Evolutionary conservation across 2,329 filamentous ascomycete species (phyloP), one percentile per base, ranked within the genome.

Genomic region (Tolypocladium guangdongense): DNA sequence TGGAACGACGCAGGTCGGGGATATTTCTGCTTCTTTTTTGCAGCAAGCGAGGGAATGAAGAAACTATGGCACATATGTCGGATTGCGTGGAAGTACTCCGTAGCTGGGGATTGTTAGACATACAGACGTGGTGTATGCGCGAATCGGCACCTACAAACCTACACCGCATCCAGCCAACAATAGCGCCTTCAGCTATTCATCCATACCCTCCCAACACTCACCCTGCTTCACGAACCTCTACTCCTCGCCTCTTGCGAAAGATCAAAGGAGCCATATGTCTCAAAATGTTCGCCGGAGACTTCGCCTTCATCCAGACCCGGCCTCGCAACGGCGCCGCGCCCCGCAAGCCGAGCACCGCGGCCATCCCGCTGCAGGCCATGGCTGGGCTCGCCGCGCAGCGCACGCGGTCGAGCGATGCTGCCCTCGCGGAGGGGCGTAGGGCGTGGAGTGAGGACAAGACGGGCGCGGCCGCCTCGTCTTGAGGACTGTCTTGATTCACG

Each of bases 261-360:
- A 24, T 24, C 2, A 7, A 14, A 14, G 12, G 20, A 36, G 14
- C 10, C 10, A 7, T 7, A 2, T 14, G 2, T 16, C 1, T 7
- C 20, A 14, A 14, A 1, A 67, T 67, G 65, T 67, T 66, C 52
- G 56, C 59, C 18, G 63, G 59, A 38, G 64, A 66, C 48, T 57
- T 67, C 30, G 37, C 58, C 20, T 60, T 59, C 55, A 59, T 67
- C 54, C 60, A 52, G 36, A 49, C 52, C 39, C 20, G 20, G 38
- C 20, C 39, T 7, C 20, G 39, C 39, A 41, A 24, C 20, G 20
- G 14, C 8, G 20, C 39, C 20, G 20, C 16, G 39, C 20, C 20
- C 8, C 39, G 20, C 12, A 24, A 16, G 39, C 24, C 20, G 20
- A 41, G 20, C 39, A 14, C 38, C 30, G 7, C 16, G 6, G 32